phyloP scores from a whole-genome alignment of 805 yeast genomes.

The Candida nanaspora region DNA sequence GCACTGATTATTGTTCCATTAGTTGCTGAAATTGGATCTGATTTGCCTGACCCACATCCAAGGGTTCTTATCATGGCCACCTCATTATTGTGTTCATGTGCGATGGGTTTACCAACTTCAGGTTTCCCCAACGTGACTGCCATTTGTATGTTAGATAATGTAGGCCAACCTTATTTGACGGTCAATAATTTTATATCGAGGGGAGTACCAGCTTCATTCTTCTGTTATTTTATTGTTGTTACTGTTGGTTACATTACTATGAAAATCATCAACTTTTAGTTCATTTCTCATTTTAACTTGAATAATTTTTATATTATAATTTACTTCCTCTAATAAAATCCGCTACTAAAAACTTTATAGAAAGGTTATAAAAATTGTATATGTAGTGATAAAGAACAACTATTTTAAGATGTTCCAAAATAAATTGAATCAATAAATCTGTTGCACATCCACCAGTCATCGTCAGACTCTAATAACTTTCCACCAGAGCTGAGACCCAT shows the following conservation, averaged over 20 bases:
- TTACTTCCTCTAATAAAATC: no score
- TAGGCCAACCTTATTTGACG: slow-evolving; percentile 84
- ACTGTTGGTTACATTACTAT: slow-evolving; percentile 75
- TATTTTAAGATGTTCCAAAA: slow-evolving; percentile 52
- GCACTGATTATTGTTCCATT: slow-evolving; percentile 89
- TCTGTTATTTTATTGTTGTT: slow-evolving; percentile 65
- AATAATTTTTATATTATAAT: no score
- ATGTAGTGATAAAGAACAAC: no score
- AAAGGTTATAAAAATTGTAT: no score
- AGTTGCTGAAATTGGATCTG: slow-evolving; percentile 81
- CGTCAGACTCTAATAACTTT: slow-evolving; percentile 19
- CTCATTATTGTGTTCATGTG: slow-evolving; percentile 76
- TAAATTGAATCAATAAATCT: slow-evolving; percentile 72
- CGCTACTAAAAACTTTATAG: no score
- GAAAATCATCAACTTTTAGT: slow-evolving; percentile 45
- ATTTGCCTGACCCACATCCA: slow-evolving; percentile 75
- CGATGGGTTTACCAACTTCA: slow-evolving; percentile 96
- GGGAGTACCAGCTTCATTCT: slow-evolving; percentile 82
- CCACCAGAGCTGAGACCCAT: slow-evolving; percentile 5
- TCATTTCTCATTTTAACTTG: background rate
- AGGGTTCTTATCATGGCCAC: slow-evolving; percentile 63
- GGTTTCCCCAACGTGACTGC: slow-evolving; percentile 99
- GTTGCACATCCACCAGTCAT: slow-evolving; percentile 53
- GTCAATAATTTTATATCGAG: slow-evolving; percentile 81
- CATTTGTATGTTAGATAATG: slow-evolving; percentile 86